Percentiles rank a stretch among this genome's conserved stretches.
phyloP scores from a whole-genome alignment of 148 eudicot species.

The Amaranthus palmeri region DNA sequence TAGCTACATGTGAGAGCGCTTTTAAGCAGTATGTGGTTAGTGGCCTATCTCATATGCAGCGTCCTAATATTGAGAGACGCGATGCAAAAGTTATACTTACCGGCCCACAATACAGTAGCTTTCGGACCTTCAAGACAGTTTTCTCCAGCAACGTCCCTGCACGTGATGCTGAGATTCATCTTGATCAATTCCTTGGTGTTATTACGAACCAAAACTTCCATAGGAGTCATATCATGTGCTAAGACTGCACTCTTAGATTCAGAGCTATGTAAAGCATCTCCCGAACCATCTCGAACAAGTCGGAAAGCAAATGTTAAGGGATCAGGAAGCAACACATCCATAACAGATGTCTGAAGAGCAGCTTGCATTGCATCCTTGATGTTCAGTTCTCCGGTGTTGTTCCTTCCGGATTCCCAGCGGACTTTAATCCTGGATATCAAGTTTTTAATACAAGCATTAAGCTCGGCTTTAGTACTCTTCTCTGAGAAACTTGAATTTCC shows the following conservation, averaged over 20 bases:
- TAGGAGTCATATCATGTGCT: slow-evolving; percentile 79
- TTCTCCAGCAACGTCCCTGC: slow-evolving; percentile 95
- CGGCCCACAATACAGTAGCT: slow-evolving; percentile 87
- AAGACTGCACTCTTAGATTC: slow-evolving; percentile 39
- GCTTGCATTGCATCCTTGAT: slow-evolving; percentile 90
- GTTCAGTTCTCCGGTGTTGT: slow-evolving; percentile 89
- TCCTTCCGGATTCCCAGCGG: slow-evolving; percentile 95
- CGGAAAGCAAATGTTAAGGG: slow-evolving; percentile 92
- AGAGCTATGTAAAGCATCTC: slow-evolving; percentile 13
- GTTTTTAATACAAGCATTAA: slow-evolving; percentile 83
- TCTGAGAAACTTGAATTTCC: slow-evolving; percentile 70
- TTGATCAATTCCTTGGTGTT: slow-evolving; percentile 80
- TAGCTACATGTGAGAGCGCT: no score
- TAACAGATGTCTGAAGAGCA: slow-evolving; percentile 89
- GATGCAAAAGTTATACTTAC: slow-evolving; percentile 32
- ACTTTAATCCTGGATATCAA: slow-evolving; percentile 85
- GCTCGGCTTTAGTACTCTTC: slow-evolving; percentile 75
- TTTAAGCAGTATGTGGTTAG: no score
- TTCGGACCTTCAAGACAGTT: slow-evolving; percentile 83
- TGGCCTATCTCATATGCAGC: no score
- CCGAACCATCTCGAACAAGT: slow-evolving; percentile 38
- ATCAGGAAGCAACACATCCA: slow-evolving; percentile 94
- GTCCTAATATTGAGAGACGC: not conserved
- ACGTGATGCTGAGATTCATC: slow-evolving; percentile 65
- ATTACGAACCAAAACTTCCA: slow-evolving; percentile 92